A percentile compares a stretch with the other conserved stretches of the same genome.
phyloP scores from a whole-genome alignment of 2,329 filamentous ascomycete genomes.

The Arachnopeziza araneosa region DNA sequence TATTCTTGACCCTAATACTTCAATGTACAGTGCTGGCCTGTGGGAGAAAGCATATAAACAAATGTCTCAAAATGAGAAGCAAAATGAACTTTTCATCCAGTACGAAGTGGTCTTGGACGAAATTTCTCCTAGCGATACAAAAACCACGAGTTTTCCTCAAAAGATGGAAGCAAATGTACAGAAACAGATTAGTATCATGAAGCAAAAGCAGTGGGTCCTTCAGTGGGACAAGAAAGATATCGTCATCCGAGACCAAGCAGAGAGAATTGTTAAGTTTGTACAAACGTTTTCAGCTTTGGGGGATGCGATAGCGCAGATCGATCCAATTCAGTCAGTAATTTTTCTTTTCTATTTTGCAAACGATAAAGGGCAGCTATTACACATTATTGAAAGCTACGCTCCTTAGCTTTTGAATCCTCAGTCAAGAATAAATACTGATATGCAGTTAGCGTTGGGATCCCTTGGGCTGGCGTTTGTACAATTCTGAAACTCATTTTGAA shows the following conservation, averaged over 20 bases:
- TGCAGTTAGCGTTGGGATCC: constrained; percentile 1
- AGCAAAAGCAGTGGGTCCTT: constrained; percentile 11
- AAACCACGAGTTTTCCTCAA: neutral
- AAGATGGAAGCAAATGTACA: constrained; percentile 7
- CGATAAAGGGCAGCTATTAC: too few species aligned
- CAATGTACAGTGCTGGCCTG: neutral
- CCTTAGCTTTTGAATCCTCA: neutral
- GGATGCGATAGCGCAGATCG: constrained; percentile 8
- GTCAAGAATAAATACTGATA: neutral
- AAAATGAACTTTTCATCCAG: neutral
- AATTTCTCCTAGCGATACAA: neutral
- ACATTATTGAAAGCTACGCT: too few species aligned
- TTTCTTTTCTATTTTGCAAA: too few species aligned
- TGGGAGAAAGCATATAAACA: neutral
- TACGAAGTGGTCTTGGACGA: neutral
- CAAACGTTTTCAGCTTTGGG: constrained; percentile 9
- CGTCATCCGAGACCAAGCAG: constrained; percentile 11
- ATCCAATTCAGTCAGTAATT: constrained; percentile 3
- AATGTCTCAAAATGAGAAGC: neutral
- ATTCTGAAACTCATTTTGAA: constrained; percentile 10
- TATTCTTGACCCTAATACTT: neutral
- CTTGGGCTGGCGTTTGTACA: constrained; percentile 9
- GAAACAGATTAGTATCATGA: constrained; percentile 6
- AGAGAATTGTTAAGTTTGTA: constrained; percentile 10
- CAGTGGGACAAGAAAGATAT: constrained; percentile 11